These are phyloP conservation scores for Epichloe hybrida DNA, from an alignment of 2,329 filamentous ascomycete species.

Conservation along the genomic window DNA sequence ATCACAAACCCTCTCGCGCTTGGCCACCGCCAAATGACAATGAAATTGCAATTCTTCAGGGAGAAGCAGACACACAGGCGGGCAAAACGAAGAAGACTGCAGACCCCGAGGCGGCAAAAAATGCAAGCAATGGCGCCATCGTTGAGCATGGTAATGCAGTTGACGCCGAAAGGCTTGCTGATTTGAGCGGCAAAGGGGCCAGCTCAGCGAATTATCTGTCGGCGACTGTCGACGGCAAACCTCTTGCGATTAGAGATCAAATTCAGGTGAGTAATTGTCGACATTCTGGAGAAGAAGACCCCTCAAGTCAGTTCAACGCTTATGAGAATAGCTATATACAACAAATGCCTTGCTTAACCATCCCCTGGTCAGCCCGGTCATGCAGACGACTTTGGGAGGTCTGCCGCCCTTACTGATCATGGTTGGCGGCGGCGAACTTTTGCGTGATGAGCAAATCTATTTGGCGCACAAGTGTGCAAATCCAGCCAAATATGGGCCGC, in stretches of 20 bases:
- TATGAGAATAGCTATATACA: slow-evolving; percentile 45
- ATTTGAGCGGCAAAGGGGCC: slow-evolving; percentile 11
- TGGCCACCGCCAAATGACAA: slow-evolving; percentile 87
- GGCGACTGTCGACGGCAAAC: slow-evolving; percentile 56
- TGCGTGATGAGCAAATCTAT: slow-evolving; percentile 91
- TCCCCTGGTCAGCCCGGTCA: slow-evolving; percentile 75
- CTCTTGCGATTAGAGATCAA: slow-evolving; percentile 71
- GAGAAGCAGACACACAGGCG: slow-evolving; percentile 32
- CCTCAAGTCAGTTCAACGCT: not conserved
- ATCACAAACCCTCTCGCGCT: slow-evolving; percentile 75
- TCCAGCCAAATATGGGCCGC: slow-evolving; percentile 61
- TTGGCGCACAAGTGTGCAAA: slow-evolving; percentile 88
- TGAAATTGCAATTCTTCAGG: slow-evolving; percentile 45
- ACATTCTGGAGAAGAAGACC: not conserved
- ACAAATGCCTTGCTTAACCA: slow-evolving; percentile 77
- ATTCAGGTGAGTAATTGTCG: slow-evolving; percentile 51
- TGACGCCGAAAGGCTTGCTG: slow-evolving; percentile 13
- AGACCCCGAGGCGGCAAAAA: slow-evolving; percentile 8
- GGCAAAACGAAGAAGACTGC: slow-evolving; percentile 10
- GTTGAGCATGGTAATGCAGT: slow-evolving; percentile 17
- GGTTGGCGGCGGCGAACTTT: slow-evolving; percentile 73
- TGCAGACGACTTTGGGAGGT: slow-evolving; percentile 81
- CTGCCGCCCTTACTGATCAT: slow-evolving; percentile 79
- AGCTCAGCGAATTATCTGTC: slow-evolving; percentile 33
- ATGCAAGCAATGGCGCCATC: slow-evolving; percentile 21